These are phyloP conservation scores for Fonsecaea nubica DNA, from an alignment of 2,329 filamentous ascomycete genomes.

Conservation along the genomic window DNA sequence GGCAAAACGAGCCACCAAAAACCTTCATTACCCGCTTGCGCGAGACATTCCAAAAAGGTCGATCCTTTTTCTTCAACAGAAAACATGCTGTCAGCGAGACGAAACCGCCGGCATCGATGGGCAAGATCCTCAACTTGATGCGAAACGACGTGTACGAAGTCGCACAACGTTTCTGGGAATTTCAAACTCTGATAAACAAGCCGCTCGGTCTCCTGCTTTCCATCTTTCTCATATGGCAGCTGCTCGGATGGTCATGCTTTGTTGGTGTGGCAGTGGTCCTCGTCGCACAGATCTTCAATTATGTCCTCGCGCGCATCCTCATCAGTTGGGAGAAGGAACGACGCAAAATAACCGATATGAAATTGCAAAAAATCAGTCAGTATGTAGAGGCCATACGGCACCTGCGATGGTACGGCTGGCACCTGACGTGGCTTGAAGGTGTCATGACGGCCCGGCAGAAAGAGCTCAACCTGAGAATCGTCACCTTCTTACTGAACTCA, in stretches of 20 bases:
- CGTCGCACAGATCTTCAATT: conserved; percentile 73
- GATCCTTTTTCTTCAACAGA: conserved; percentile 15
- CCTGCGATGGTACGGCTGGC: conserved; percentile 82
- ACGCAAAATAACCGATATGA: conserved; percentile 75
- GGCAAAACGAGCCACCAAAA: conserved; percentile 39
- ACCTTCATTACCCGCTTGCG: conserved; percentile 18
- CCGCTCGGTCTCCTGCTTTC: conserved; percentile 79
- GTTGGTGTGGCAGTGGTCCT: conserved; percentile 74
- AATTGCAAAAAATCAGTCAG: conserved; percentile 80
- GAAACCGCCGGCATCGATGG: conserved; percentile 74
- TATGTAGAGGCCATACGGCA: conserved; percentile 87
- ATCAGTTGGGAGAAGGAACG: conserved; percentile 73
- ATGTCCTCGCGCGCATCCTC: conserved; percentile 68
- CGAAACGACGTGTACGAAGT: conserved; percentile 81
- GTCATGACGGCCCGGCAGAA: conserved; percentile 72
- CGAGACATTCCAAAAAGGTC: conserved; percentile 10
- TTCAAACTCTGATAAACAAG: conserved; percentile 74
- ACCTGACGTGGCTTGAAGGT: conserved; percentile 72
- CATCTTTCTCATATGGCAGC: conserved; percentile 73
- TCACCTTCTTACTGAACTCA: conserved; percentile 68
- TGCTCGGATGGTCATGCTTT: conserved; percentile 81
- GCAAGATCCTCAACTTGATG: conserved; percentile 89
- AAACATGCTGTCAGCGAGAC: conserved; percentile 39
- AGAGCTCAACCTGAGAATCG: conserved; percentile 70
- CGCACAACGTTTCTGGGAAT: conserved; percentile 84